These are phyloP conservation scores for Hypocrella siamensis DNA, from an alignment of 2,329 filamentous ascomycete species.

Conservation along the genomic window DNA sequence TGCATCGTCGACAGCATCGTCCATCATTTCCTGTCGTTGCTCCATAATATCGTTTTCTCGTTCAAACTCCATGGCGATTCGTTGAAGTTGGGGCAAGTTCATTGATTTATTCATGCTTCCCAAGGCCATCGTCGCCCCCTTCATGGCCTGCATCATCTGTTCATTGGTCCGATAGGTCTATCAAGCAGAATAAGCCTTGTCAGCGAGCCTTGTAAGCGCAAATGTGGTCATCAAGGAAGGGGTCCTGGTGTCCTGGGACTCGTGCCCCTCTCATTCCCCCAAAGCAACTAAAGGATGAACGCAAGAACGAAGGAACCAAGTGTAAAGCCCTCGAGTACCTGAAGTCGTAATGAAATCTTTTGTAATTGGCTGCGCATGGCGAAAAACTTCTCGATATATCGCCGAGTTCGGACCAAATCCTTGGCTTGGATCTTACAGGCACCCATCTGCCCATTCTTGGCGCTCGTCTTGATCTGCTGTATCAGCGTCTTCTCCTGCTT, in stretches of 20 bases:
- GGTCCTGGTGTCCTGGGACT: too few relatives aligned
- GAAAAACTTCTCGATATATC: conserved; percentile 97
- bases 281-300: background rate
- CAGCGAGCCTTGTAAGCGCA: background rate
- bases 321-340: too few relatives aligned
- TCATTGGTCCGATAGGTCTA: conserved; percentile 96
- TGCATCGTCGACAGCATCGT: conserved; percentile 93
- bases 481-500: conserved; percentile 98
- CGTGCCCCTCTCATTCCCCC: too few relatives aligned
- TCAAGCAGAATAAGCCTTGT: conserved; percentile 2
- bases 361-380: conserved; percentile 95
- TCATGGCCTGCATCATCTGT: conserved; percentile 99
- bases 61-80: conserved; percentile 98
- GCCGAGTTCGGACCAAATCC: conserved; percentile 80
- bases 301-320: background rate
- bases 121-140: conserved; percentile 81
- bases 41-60: conserved; percentile 99
- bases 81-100: conserved; percentile 88
- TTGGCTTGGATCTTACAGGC: conserved; percentile 97
- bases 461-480: conserved; percentile 92
- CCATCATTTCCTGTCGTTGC: conserved; percentile 98
- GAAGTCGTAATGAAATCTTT: conserved; percentile 85
- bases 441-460: conserved; percentile 97
- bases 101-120: conserved; percentile 96
- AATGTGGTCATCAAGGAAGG: too few relatives aligned